Conservation (phyloP, 78 protist species). For the Dictyostelium firmibasis region DNA sequence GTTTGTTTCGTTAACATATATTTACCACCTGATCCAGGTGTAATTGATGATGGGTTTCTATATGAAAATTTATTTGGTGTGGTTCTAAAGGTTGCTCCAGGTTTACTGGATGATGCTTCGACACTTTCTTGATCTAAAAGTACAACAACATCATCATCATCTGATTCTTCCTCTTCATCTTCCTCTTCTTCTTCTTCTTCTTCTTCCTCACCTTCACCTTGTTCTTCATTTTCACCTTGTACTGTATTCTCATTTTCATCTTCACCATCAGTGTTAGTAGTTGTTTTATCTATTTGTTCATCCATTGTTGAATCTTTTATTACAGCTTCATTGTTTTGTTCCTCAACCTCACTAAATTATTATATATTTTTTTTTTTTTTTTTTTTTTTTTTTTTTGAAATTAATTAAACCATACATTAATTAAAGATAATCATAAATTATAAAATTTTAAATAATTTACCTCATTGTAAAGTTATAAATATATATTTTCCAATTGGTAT, state of each 20-base stretch:
- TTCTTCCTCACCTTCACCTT: neutral
- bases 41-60: constrained; percentile 19
- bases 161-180: constrained; percentile 67
- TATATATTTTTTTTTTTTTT: too few relatives aligned
- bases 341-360: neutral
- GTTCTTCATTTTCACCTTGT: neutral
- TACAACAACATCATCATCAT: constrained; percentile 64
- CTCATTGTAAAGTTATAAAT: neutral
- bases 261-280: neutral
- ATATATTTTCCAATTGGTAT: neutral
- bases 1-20: constrained; percentile 14
- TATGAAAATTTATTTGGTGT: neutral
- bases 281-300: neutral
- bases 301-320: neutral
- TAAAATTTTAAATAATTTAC: neutral
- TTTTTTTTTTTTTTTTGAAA: too few relatives aligned
- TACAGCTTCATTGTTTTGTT: neutral
- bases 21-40: constrained; percentile 18
- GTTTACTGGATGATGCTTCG: constrained; percentile 20
- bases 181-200: constrained; percentile 39
- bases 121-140: constrained; percentile 59
- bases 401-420: too few relatives aligned
- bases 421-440: too few relatives aligned
- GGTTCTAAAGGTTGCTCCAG: neutral
- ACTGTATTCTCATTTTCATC: neutral